These are phyloP conservation scores for Maudiozyma saulgeensis DNA, from an alignment of 805 yeast genomes.

Conservation along the genomic window DNA sequence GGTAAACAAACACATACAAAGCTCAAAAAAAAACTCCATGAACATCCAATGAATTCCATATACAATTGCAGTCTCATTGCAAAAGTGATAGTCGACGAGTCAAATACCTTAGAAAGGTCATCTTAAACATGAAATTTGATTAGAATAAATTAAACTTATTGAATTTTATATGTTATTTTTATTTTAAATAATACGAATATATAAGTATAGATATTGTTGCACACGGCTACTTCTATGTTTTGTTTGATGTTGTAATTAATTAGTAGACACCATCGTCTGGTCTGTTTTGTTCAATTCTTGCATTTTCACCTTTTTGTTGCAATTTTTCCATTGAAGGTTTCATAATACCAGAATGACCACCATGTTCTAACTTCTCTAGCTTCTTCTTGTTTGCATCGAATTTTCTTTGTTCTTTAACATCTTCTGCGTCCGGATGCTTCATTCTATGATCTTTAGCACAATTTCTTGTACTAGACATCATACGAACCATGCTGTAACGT, in stretches of 20 bases:
- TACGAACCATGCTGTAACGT: not conserved
- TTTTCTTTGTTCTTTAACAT: slow-evolving; percentile 17
- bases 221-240: too few relatives aligned
- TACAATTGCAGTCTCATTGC: too few relatives aligned
- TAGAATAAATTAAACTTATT: too few relatives aligned
- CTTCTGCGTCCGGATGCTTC: slow-evolving; percentile 11
- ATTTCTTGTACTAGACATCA: not conserved
- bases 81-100: too few relatives aligned
- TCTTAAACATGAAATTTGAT: too few relatives aligned
- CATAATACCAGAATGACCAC: slow-evolving; percentile 7
- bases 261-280: slow-evolving; percentile 30
- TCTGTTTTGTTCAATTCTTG: slow-evolving; percentile 28
- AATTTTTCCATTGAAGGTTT: slow-evolving; percentile 18
- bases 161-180: too few relatives aligned
- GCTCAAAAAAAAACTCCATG: too few relatives aligned
- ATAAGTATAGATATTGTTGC: too few relatives aligned
- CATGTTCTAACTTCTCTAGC: slow-evolving; percentile 23
- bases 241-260: not conserved
- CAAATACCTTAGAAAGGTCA: too few relatives aligned
- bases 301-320: slow-evolving; percentile 26
- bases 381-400: slow-evolving; percentile 22
- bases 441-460: slow-evolving; percentile 8
- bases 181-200: too few relatives aligned
- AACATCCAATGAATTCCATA: too few relatives aligned
- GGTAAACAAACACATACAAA: too few relatives aligned